phyloP scores from a whole-genome alignment of 2,329 filamentous ascomycete genomes.

The Phialophora expanda region DNA sequence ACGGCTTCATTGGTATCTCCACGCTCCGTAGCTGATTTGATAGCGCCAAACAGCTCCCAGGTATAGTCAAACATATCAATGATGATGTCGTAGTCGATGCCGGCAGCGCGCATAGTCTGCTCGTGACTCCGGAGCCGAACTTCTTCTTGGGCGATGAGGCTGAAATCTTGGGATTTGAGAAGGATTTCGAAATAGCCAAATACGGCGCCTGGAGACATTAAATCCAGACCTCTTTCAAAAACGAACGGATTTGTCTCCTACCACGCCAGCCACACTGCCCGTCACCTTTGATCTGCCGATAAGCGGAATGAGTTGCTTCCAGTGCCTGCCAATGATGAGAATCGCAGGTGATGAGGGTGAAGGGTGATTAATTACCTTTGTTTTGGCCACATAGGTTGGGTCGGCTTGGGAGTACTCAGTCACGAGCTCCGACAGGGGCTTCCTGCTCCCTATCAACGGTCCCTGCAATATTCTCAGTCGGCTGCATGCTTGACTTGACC shows the following conservation, averaged over 20 bases:
- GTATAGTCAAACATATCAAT: slow-evolving; percentile 85
- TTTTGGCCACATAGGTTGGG: slow-evolving; percentile 83
- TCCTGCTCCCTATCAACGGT: slow-evolving; percentile 80
- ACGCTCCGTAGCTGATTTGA: slow-evolving; percentile 62
- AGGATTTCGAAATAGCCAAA: slow-evolving; percentile 93
- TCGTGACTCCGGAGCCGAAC: slow-evolving; percentile 73
- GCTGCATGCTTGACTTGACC: background rate
- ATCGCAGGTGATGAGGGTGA: slow-evolving; percentile 6
- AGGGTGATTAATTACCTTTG: slow-evolving; percentile 62
- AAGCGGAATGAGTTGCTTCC: slow-evolving; percentile 82
- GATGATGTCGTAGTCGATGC: slow-evolving; percentile 71
- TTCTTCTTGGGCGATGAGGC: slow-evolving; percentile 71
- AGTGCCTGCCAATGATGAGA: slow-evolving; percentile 64
- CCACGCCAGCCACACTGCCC: slow-evolving; percentile 98
- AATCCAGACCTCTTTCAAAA: slow-evolving; percentile 22
- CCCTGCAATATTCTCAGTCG: slow-evolving; percentile 61
- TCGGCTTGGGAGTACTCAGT: slow-evolving; percentile 89
- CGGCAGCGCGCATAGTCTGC: slow-evolving; percentile 70
- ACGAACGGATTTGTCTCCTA: slow-evolving; percentile 56
- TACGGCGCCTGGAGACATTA: slow-evolving; percentile 70
- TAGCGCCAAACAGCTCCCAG: slow-evolving; percentile 67
- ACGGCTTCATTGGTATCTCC: slow-evolving; percentile 63
- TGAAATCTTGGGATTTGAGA: slow-evolving; percentile 67
- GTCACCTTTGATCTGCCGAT: slow-evolving; percentile 85
- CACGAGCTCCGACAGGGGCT: slow-evolving; percentile 71